Conservation (phyloP, 106 monocot genomes). For the Narthecium ossifragum region DNA sequence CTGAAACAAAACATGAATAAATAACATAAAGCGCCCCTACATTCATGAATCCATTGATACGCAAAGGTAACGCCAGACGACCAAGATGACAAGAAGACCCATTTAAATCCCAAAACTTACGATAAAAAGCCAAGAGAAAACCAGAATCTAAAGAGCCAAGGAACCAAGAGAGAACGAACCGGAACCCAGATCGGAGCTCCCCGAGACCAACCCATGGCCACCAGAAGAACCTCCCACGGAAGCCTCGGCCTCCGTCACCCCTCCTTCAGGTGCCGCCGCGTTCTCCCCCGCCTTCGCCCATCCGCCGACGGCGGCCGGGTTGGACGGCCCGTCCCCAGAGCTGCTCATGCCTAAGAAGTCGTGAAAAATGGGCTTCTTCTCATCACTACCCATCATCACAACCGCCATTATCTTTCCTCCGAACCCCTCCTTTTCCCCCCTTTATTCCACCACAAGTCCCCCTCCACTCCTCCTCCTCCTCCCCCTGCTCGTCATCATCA, state of each 20-base stretch:
- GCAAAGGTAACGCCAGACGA: neutral
- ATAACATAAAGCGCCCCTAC: neutral
- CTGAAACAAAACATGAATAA: neutral
- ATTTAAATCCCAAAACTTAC: neutral
- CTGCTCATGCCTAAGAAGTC: constrained; percentile 28
- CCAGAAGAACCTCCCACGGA: constrained; percentile 12
- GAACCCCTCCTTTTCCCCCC: neutral
- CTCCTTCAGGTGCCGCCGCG: neutral
- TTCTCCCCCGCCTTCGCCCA: neutral
- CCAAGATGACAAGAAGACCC: neutral
- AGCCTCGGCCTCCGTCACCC: constrained; percentile 7
- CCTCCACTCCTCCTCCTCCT: neutral
- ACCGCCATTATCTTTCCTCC: constrained; percentile 19
- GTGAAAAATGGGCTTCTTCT: constrained; percentile 24
- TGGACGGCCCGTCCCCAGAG: neutral
- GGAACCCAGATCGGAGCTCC: constrained; percentile 24
- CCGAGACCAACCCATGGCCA: constrained; percentile 13
- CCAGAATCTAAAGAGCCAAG: neutral
- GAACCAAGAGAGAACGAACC: constrained; percentile 6
- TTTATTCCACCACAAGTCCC: neutral
- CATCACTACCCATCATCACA: constrained; percentile 25
- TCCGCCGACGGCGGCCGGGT: too few relatives aligned
- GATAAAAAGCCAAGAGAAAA: neutral
- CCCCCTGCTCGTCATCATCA: neutral
- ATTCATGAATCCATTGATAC: neutral